Conservation (phyloP, 1,284 basidiomycete genomes). For the Ceratobasidium sp. region DNA sequence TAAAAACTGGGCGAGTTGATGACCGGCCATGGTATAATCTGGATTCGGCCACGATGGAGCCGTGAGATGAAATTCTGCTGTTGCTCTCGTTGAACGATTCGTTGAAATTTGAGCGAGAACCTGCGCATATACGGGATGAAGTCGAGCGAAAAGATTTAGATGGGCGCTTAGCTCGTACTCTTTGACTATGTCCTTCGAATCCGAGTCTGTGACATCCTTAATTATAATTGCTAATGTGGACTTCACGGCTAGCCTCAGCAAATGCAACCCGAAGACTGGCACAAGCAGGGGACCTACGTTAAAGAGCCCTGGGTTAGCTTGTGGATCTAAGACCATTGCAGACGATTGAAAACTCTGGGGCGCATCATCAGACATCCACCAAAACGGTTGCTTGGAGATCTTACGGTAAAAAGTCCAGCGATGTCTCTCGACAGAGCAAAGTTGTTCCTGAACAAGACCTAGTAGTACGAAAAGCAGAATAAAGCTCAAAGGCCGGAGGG, state of each 20-base stretch:
- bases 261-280: no score
- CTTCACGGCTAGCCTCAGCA: constrained; percentile 47
- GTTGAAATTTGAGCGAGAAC: constrained; percentile 68
- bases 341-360: constrained; percentile 75
- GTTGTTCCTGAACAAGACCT: constrained; percentile 64
- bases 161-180: constrained; percentile 51
- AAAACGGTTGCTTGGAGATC: neutral
- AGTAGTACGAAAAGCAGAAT: constrained; percentile 43
- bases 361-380: constrained; percentile 49
- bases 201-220: constrained; percentile 74
- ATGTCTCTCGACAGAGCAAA: constrained; percentile 56
- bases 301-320: constrained; percentile 70
- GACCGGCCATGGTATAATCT: constrained; percentile 39
- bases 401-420: constrained; percentile 63
- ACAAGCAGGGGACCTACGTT: constrained; percentile 47
- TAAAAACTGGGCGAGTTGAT: constrained; percentile 56
- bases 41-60: constrained; percentile 58
- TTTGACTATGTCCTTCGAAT: constrained; percentile 67
- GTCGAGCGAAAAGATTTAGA: neutral
- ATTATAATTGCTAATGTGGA: constrained; percentile 73
- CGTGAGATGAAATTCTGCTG: constrained; percentile 72
- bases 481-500: neutral
- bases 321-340: constrained; percentile 69
- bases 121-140: constrained; percentile 53
- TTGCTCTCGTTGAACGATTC: constrained; percentile 71